Conservation (phyloP, 371 early-diverging fungal genomes). For the Lichtheimia corymbifera region DNA sequence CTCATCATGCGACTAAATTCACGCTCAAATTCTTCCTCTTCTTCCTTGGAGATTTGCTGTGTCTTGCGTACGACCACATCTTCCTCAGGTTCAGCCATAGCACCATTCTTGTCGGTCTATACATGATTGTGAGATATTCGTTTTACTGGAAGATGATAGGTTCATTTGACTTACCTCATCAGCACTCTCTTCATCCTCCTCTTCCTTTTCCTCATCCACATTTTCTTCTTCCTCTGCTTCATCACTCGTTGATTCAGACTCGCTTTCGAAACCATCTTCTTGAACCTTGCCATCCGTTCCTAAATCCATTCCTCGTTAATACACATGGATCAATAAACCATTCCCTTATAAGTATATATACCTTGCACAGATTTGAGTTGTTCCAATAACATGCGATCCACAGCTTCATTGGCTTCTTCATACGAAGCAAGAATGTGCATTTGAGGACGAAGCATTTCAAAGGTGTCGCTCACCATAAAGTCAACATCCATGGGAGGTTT, state of each 20-base stretch:
- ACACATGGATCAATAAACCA: no score
- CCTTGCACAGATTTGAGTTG: slow-evolving; percentile 53
- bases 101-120: slow-evolving; percentile 5
- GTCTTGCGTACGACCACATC: slow-evolving; percentile 56
- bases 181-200: slow-evolving; percentile 30
- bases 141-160: not conserved
- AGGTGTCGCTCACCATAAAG: slow-evolving; percentile 82
- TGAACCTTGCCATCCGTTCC: slow-evolving; percentile 36
- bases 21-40: slow-evolving; percentile 74
- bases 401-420: slow-evolving; percentile 79
- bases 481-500: slow-evolving; percentile 87
- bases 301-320: not conserved
- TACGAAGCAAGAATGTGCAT: slow-evolving; percentile 60
- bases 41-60: slow-evolving; percentile 39
- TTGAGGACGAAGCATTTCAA: slow-evolving; percentile 77
- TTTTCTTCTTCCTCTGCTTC: slow-evolving; percentile 52
- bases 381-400: slow-evolving; percentile 58
- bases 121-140: not conserved
- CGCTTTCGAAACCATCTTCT: slow-evolving; percentile 48
- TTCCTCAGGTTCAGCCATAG: slow-evolving; percentile 56
- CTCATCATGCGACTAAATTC: slow-evolving; percentile 83
- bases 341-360: no score
- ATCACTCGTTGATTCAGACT: slow-evolving; percentile 36
- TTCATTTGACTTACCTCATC: slow-evolving; percentile 2
- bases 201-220: slow-evolving; percentile 50